Evolutionary conservation across 1,284 basidiomycete species (phyloP).

Genomic region (Ganoderma resinaceum): DNA sequence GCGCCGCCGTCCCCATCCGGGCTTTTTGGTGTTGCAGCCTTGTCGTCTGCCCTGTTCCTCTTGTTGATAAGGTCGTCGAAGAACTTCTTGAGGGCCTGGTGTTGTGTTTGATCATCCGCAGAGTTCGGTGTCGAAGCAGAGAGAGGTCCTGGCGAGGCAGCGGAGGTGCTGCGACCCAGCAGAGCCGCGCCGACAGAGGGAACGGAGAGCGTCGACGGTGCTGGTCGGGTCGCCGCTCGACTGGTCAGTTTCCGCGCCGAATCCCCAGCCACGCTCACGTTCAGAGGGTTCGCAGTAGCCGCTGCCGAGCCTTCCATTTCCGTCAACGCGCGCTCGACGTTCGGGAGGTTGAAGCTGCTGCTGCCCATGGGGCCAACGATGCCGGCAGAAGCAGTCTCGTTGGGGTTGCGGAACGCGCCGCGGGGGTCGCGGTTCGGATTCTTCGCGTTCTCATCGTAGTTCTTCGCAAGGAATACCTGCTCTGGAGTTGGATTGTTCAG

Average conservation of each 20-base stretch:
- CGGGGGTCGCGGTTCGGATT: slow-evolving; percentile 89
- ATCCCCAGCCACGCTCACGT: slow-evolving; percentile 34
- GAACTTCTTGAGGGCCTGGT: slow-evolving; percentile 87
- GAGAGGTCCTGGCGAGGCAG: slow-evolving; percentile 49
- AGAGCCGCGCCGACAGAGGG: slow-evolving; percentile 30
- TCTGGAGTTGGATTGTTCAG: slow-evolving; percentile 84
- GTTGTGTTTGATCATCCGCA: slow-evolving; percentile 68
- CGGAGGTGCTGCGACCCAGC: slow-evolving; percentile 27
- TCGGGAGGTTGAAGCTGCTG: slow-evolving; percentile 83
- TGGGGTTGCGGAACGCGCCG: slow-evolving; percentile 82
- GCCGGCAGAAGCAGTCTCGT: slow-evolving; percentile 63
- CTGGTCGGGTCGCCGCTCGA: slow-evolving; percentile 32
- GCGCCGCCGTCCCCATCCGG: slow-evolving; percentile 42
- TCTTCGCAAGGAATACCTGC: slow-evolving; percentile 86
- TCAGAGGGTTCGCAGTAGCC: slow-evolving; percentile 33
- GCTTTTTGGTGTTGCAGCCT: slow-evolving; percentile 34
- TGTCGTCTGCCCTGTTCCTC: slow-evolving; percentile 56
- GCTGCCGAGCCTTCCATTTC: slow-evolving; percentile 77
- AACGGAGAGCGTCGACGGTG: slow-evolving; percentile 34
- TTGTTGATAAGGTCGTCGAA: slow-evolving; percentile 82
- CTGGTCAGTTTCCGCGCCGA: slow-evolving; percentile 33
- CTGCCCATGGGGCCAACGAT: slow-evolving; percentile 91
- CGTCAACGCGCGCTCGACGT: slow-evolving; percentile 83
- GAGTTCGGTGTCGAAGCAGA: slow-evolving; percentile 51
- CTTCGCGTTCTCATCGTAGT: slow-evolving; percentile 89